Conservation (phyloP, 495 filamentous ascomycete species). For the Elaphomyces granulatus region DNA sequence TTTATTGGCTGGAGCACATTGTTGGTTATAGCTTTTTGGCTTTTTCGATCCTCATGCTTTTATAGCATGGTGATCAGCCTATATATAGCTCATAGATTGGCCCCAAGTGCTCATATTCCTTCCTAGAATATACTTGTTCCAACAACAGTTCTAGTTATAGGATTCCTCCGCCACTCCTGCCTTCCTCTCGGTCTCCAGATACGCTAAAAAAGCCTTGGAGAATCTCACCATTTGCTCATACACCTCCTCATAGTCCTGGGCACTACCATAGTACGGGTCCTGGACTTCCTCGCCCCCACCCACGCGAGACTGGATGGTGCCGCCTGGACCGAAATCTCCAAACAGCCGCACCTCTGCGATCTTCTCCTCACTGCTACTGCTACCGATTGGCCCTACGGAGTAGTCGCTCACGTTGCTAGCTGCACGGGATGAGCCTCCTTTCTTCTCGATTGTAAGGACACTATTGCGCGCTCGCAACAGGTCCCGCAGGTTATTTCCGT, state of each 20-base stretch:
- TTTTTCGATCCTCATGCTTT: too few species aligned
- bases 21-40: too few species aligned
- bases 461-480: slow-evolving; percentile 45
- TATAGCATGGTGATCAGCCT: too few species aligned
- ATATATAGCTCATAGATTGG: too few species aligned
- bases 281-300: slow-evolving; percentile 60
- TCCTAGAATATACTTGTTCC: too few species aligned
- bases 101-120: too few species aligned
- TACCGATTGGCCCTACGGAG: neutral
- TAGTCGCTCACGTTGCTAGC: slow-evolving; percentile 10
- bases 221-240: slow-evolving; percentile 74
- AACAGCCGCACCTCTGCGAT: slow-evolving; percentile 59
- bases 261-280: slow-evolving; percentile 85
- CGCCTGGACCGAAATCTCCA: slow-evolving; percentile 60
- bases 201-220: slow-evolving; percentile 56
- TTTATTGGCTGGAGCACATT: too few species aligned
- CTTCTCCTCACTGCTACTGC: neutral
- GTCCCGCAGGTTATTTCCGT: slow-evolving; percentile 64
- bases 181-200: too few species aligned
- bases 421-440: slow-evolving; percentile 9
- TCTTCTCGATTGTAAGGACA: slow-evolving; percentile 10
- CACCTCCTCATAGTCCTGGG: slow-evolving; percentile 68
- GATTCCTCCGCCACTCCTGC: too few species aligned
- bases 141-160: too few species aligned
- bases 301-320: slow-evolving; percentile 56